These are phyloP conservation scores for Gryganskiella cystojenkinii DNA, from an alignment of 192 early-diverging fungal genomes.

Conservation along the genomic window DNA sequence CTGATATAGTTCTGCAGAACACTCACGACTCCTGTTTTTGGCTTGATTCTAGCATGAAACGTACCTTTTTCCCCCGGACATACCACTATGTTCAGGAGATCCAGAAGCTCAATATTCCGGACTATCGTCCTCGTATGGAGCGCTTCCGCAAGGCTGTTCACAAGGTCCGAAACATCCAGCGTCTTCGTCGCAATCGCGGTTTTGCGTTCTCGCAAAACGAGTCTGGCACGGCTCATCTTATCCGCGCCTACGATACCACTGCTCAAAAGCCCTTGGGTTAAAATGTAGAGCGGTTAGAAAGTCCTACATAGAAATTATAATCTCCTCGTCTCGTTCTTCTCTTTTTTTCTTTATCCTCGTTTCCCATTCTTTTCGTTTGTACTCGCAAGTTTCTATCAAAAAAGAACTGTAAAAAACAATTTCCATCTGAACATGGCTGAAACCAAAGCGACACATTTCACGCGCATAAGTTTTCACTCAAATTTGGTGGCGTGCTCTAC, in stretches of 20 bases:
- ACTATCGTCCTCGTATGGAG: conserved; percentile 98
- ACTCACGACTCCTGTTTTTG: neutral
- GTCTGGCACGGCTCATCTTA: conserved; percentile 70
- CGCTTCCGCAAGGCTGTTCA: conserved; percentile 99
- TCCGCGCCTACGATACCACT: conserved; percentile 69
- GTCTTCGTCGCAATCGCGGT: conserved; percentile 91
- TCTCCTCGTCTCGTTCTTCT: neutral
- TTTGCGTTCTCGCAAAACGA: conserved; percentile 99
- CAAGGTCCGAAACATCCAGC: conserved; percentile 94
- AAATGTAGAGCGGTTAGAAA: conserved; percentile 1
- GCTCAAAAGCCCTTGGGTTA: conserved; percentile 65
- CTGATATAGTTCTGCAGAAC: neutral
- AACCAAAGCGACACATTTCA: no score
- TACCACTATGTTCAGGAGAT: conserved; percentile 99
- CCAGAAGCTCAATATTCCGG: conserved; percentile 98
- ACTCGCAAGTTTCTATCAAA: neutral
- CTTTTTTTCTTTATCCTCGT: neutral
- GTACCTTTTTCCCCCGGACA: conserved; percentile 81
- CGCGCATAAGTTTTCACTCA: no score
- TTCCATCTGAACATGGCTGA: no score
- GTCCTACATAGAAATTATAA: conserved; percentile 1
- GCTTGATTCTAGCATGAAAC: conserved; percentile 61
- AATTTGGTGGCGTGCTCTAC: no score
- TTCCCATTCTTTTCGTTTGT: neutral
- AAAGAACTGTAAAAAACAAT: no score